These are phyloP conservation scores for Gossypium davidsonii DNA, from an alignment of 441 rosid genomes.

Conservation along the genomic window DNA sequence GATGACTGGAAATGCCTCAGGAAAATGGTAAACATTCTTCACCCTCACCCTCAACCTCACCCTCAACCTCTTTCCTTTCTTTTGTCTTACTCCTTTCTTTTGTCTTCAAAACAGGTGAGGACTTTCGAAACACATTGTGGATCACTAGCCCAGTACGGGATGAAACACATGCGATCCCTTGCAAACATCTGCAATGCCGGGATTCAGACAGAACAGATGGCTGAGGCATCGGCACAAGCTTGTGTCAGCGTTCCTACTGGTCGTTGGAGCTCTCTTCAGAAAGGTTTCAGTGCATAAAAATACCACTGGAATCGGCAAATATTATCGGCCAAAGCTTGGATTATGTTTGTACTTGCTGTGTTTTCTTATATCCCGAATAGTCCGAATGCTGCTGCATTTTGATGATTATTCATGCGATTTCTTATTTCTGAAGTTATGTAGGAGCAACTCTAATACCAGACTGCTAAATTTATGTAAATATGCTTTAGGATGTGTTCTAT, in stretches of 20 bases:
- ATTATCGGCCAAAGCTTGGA: neutral
- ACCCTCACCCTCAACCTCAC: neutral
- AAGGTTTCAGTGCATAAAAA: constrained; percentile 62
- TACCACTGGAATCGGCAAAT: constrained; percentile 4
- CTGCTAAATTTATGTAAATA: neutral
- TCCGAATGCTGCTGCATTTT: neutral
- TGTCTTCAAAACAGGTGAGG: constrained; percentile 49
- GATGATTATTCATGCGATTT: neutral
- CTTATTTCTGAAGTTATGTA: constrained; percentile 14
- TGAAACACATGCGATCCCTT: constrained; percentile 91
- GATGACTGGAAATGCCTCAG: constrained; percentile 94
- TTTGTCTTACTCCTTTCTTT: neutral
- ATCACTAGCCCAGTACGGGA: constrained; percentile 79
- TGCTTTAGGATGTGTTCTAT: neutral
- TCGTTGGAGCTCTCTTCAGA: constrained; percentile 76
- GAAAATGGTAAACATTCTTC: constrained; percentile 40
- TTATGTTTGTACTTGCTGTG: neutral
- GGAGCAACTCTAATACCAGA: neutral
- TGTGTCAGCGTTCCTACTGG: constrained; percentile 54
- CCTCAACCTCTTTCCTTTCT: neutral
- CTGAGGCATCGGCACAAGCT: constrained; percentile 75
- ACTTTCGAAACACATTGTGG: constrained; percentile 76
- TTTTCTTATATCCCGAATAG: neutral
- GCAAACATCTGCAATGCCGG: constrained; percentile 89
- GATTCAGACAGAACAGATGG: constrained; percentile 52